Evolutionary conservation across 75 land plant species (phyloP), one percentile per base, ranked within the genome.

Genomic region (Sequoia sempervirens): DNA sequence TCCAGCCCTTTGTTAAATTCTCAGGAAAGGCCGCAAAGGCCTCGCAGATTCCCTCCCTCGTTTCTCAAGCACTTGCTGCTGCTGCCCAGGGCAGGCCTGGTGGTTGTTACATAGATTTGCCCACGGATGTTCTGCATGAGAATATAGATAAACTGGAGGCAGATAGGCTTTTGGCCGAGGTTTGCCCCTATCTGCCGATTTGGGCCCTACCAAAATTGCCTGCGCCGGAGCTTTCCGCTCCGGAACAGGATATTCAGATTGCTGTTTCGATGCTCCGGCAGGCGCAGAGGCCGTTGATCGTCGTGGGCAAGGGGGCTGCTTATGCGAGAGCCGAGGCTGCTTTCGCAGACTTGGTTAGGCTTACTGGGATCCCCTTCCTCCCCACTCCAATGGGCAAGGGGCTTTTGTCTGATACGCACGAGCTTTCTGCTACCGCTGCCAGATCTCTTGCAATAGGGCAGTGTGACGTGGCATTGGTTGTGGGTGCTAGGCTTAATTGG

Each of bases 341-440:
- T 12, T 41, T 97, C 64, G 87, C 84, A 83, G 86, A 85, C 38
- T 61, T 97, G 43, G 88, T 97, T 36, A 94, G 93, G 74, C 72
- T 41, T 11, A 94, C 98, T 1, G 95, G 96, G 40, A 96, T 96
- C 26, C 99, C 99, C 1, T 97, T 97, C 83, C 82, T 97, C 80
- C 95, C 99, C 0, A 96, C 98, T 0, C 99, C 99, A 1, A 97
- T 97, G 99, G 98, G 96, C 36, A 97, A 97, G 84, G 99, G 99
- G 8, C 81, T 97, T 83, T 12, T 97, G 70, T 83, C 98, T 6
- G 99, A 97, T 86, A 85, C 89, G 0, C 99, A 97, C 66, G 91
- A 88, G 69, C 85, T 97, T 1, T 93, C 99, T 9, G 96, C 98
- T 3, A 90, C 93, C 0, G 99, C 99, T 0, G 94, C 99, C 0